phyloP scores from a whole-genome alignment of 805 yeast species.

The Yarrowia bubula region DNA sequence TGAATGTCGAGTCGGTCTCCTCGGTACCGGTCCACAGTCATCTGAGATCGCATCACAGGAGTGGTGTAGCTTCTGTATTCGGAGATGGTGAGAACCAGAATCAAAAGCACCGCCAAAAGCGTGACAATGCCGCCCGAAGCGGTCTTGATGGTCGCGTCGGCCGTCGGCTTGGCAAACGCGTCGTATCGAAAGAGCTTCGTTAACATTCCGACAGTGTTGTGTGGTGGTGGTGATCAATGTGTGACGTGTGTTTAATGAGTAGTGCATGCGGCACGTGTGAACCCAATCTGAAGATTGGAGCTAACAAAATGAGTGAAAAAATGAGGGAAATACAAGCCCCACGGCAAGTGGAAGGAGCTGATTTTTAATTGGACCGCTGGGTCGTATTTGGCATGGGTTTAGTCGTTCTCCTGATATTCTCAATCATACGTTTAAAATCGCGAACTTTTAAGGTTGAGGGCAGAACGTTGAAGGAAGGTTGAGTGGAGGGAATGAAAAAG shows the following conservation, averaged over 20 bases:
- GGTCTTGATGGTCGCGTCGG: slow-evolving; percentile 86
- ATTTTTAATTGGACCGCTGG: no score
- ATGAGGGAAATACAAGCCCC: no score
- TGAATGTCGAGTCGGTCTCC: slow-evolving; percentile 73
- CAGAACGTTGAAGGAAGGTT: no score
- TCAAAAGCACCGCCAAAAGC: slow-evolving; percentile 59
- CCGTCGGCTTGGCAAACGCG: slow-evolving; percentile 92
- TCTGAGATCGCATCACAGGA: slow-evolving; percentile 71
- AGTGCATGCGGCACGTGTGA: background rate
- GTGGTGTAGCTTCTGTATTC: slow-evolving; percentile 76
- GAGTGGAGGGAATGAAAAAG: no score
- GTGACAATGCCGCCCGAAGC: slow-evolving; percentile 90
- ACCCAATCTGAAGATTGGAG: background rate
- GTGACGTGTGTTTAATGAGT: background rate
- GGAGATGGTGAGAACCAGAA: slow-evolving; percentile 59
- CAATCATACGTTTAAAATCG: no score
- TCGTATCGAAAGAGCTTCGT: slow-evolving; percentile 58
- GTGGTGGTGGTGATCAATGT: background rate
- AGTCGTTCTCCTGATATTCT: no score
- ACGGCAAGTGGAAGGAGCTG: no score
- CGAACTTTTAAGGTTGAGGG: no score
- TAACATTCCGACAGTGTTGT: background rate
- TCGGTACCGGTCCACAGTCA: slow-evolving; percentile 72
- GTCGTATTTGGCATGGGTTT: no score
- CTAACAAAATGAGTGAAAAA: background rate